Evolutionary conservation across 139 green algal species (phyloP).

Genomic region (Tetradesmus lagerheimii): DNA sequence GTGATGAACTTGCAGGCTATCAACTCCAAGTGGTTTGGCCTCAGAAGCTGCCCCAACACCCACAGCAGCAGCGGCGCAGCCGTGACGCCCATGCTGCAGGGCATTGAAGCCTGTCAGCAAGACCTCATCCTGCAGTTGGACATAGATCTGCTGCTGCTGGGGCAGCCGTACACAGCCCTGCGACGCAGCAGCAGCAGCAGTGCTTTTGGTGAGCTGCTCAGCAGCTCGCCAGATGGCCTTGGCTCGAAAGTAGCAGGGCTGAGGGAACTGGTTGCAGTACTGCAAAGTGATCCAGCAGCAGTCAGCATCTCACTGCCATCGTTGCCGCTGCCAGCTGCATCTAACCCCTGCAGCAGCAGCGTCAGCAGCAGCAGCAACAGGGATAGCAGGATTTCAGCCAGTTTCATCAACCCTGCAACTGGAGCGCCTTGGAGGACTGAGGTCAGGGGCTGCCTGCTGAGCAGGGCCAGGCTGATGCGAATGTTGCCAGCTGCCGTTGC

Average conservation of each 20-base stretch:
- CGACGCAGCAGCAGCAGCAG: constrained; percentile 16
- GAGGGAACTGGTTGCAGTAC: background rate
- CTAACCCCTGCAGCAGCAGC: background rate
- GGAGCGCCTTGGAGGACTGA: constrained; percentile 40
- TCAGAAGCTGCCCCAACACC: background rate
- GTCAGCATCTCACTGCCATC: constrained; percentile 40
- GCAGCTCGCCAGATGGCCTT: background rate
- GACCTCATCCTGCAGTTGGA: constrained; percentile 42
- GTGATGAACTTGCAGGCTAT: background rate
- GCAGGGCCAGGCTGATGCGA: background rate
- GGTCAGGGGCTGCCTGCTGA: constrained; percentile 47
- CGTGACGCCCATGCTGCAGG: constrained; percentile 6
- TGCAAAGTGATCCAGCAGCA: constrained; percentile 4
- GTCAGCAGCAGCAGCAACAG: constrained; percentile 1
- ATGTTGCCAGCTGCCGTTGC: constrained; percentile 7
- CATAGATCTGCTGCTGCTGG: constrained; percentile 21
- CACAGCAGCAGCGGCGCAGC: background rate
- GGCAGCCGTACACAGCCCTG: background rate
- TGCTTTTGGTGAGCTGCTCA: background rate
- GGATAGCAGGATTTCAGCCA: background rate
- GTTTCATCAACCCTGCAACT: background rate
- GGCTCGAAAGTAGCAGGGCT: background rate
- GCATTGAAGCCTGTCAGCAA: background rate
- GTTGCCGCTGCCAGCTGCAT: background rate
- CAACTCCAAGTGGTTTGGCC: constrained; percentile 42